These are phyloP conservation scores for Agaricus subrufescens DNA, from an alignment of 768 basidiomycete species.

Conservation along the genomic window DNA sequence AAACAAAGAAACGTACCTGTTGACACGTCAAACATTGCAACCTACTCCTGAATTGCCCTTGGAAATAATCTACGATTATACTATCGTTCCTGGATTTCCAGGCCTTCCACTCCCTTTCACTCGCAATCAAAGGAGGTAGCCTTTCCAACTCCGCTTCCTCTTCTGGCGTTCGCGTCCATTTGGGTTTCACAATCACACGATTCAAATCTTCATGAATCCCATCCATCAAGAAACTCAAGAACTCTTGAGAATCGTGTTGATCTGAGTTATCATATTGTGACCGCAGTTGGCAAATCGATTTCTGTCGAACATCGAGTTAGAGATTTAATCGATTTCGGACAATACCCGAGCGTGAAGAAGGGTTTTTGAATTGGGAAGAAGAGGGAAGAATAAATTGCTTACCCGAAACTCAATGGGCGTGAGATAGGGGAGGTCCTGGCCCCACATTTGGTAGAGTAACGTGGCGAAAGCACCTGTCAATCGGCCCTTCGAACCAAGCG, in stretches of 20 bases:
- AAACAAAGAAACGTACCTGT: constrained; percentile 47
- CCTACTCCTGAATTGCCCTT: constrained; percentile 91
- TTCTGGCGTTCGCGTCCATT: constrained; percentile 61
- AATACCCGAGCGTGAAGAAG: background rate
- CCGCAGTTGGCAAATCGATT: constrained; percentile 44
- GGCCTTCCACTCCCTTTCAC: constrained; percentile 88
- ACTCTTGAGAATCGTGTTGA: constrained; percentile 98
- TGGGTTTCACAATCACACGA: constrained; percentile 70
- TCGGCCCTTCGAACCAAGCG: constrained; percentile 82
- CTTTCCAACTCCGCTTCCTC: constrained; percentile 87
- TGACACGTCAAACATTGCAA: constrained; percentile 88
- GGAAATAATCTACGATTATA: constrained; percentile 94
- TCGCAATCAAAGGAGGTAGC: constrained; percentile 81
- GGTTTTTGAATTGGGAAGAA: background rate
- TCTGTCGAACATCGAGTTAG: constrained; percentile 20
- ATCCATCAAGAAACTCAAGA: constrained; percentile 90
- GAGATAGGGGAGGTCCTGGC: constrained; percentile 77
- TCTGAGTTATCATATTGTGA: constrained; percentile 79
- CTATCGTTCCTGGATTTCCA: constrained; percentile 91
- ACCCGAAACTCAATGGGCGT: constrained; percentile 85
- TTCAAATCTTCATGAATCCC: constrained; percentile 89
- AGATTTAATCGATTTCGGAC: background rate
- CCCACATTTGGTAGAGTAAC: constrained; percentile 84
- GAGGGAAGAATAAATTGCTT: constrained; percentile 18
- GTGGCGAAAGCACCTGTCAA: constrained; percentile 80